A percentile compares a stretch with the other conserved stretches of the same genome.
These are phyloP conservation scores for Nicotiana tomentosiformis DNA, from an alignment of 257 asterid species.

Conservation along the genomic window DNA sequence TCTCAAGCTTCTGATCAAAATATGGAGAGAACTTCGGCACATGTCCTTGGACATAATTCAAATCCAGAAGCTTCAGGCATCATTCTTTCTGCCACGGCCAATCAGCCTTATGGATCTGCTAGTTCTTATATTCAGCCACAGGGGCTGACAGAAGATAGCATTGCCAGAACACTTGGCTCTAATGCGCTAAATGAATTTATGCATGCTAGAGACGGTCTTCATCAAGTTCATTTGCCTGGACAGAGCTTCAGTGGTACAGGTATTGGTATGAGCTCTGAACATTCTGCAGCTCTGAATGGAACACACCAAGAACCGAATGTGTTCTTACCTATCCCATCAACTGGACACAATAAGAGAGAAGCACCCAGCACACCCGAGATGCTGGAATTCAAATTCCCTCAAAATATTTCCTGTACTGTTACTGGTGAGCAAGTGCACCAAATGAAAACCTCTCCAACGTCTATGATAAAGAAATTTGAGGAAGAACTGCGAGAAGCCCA, in stretches of 20 bases:
- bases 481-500: conserved; percentile 32
- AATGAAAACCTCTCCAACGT: conserved; percentile 21
- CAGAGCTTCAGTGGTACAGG: conserved; percentile 34
- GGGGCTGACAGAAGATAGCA: conserved; percentile 16
- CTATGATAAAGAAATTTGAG: conserved; percentile 34
- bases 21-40: conserved; percentile 16
- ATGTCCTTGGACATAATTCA: conserved; percentile 24
- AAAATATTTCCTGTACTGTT: conserved; percentile 24
- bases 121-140: conserved; percentile 32
- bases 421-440: conserved; percentile 37
- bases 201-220: conserved; percentile 26
- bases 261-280: conserved; percentile 29
- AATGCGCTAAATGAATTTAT: conserved; percentile 31
- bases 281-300: conserved; percentile 29
- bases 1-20: conserved; percentile 28
- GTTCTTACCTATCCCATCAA: conserved; percentile 27
- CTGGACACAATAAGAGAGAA: conserved; percentile 26
- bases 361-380: conserved; percentile 30
- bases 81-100: conserved; percentile 11
- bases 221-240: conserved; percentile 31
- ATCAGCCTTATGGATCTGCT: conserved; percentile 26
- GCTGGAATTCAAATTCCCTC: conserved; percentile 29
- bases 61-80: conserved; percentile 24
- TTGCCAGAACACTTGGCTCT: conserved; percentile 26
- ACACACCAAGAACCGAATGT: conserved; percentile 20